A percentile compares a stretch with the other conserved stretches of the same genome.
Evolutionary conservation across 164 flowering plant species (phyloP).

Genomic region (Macadamia integrifolia): DNA sequence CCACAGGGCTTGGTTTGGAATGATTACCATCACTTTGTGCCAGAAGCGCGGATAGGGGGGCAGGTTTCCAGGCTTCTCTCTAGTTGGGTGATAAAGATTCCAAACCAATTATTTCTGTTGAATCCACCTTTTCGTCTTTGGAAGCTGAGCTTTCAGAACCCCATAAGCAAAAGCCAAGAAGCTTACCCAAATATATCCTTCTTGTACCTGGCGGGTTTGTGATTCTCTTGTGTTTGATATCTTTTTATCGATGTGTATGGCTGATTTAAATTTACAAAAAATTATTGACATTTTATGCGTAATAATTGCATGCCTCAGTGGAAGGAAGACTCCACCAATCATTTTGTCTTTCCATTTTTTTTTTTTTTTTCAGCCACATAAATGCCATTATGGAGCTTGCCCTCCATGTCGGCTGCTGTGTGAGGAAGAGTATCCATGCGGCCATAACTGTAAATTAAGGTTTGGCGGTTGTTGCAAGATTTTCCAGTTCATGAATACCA

Average conservation of each 20-base stretch:
- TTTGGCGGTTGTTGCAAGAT: conserved; percentile 16
- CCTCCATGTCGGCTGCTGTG: conserved; percentile 69
- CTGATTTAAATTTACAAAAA: background rate
- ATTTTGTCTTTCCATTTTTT: conserved; percentile 4
- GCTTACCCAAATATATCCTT: no score
- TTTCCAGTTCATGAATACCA: conserved; percentile 3
- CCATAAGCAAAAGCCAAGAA: no score
- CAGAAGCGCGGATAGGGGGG: no score
- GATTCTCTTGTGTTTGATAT: no score
- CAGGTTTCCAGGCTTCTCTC: no score
- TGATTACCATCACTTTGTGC: no score
- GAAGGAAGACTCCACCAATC: background rate
- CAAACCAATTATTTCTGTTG: no score
- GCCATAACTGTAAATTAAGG: conserved; percentile 82
- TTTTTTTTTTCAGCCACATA: conserved; percentile 59
- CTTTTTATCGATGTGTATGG: background rate
- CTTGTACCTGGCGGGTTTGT: no score
- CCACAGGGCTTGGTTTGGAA: no score
- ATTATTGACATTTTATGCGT: background rate
- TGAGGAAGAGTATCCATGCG: conserved; percentile 72
- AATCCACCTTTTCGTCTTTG: no score
- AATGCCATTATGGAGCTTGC: conserved; percentile 94
- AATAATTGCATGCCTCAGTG: background rate
- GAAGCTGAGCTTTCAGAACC: no score
- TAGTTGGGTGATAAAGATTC: no score